Base-by-base conservation (phyloP, 2,329 filamentous ascomycete genomes). In the Aspergillus caelatus region DNA sequence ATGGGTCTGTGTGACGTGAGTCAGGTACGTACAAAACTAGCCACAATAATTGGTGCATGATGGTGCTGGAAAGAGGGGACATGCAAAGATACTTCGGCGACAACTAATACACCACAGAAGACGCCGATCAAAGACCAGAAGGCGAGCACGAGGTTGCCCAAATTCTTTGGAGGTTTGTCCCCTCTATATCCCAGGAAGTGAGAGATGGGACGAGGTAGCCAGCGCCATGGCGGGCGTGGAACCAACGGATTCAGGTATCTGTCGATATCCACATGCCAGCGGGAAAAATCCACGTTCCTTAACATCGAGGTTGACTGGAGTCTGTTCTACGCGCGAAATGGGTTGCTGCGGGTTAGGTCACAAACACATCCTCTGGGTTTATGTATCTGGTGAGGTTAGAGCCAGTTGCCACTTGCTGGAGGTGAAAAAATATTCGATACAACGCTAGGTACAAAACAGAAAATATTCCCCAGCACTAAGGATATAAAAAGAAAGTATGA, bases 221-320 rank as follows among this genome's bases (percentile, higher is more conserved):
- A 79, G 32, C 84, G 79, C 74, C 92, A 85, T 69, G 85, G 86
- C 46, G 90, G 89, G 16, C 85, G 80, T 10, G 91, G 91, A 28
- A 96, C 73, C 64, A 88, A 82, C 3, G 84, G 90, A 74, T 94
- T 93, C 57, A 96, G 75, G 74, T 89, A 87, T n/a, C 78, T 79
- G 81, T 97, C 93, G 67, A 96, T 86, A 78, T 95, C 87, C 77
- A 96, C 88, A 72, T 89, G 83, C 71, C 77, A 77, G 30, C 69
- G 68, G 21, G 65, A 70, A 7, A 72, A 68, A 52, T 72, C 69
- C 12, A 71, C 63, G 43, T 68, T 57, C 46, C 58, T 45, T n/a
- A 50, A 41, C 39, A 50, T 48, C 12, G 57, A 39, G 50, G 43
- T 23, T 16, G 43, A 36, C 32, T 46, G 63, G 9, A 63, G 58